A percentile compares a stretch with the other conserved stretches of the same genome.
These are phyloP conservation scores for Parsonsia alboflavescens DNA, from an alignment of 257 asterid genomes.

Conservation along the genomic window DNA sequence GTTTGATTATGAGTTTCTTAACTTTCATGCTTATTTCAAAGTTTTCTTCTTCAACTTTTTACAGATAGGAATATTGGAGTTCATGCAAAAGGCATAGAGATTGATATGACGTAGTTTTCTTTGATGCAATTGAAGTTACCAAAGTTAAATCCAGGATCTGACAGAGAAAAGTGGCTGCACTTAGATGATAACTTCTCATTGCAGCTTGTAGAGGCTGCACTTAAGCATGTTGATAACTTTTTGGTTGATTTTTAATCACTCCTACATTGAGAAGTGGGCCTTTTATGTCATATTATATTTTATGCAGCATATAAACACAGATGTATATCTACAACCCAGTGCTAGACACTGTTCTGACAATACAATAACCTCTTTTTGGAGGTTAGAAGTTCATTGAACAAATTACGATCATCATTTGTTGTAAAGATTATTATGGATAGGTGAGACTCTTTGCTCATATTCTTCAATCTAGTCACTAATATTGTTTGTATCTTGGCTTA, in stretches of 20 bases:
- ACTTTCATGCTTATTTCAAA: conserved; percentile 13
- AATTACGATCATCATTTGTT: conserved; percentile 21
- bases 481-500: conserved; percentile 5
- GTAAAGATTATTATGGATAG: conserved; percentile 61
- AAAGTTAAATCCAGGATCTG: conserved; percentile 25
- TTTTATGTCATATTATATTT: conserved; percentile 51
- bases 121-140: conserved; percentile 18
- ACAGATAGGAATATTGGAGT: conserved; percentile 28
- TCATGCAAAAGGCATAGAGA: conserved; percentile 2
- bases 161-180: conserved; percentile 30
- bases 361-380: conserved; percentile 54
- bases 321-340: conserved; percentile 40
- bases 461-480: background rate
- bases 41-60: conserved; percentile 17
- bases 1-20: background rate
- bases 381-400: conserved; percentile 58
- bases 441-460: conserved; percentile 31
- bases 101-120: conserved; percentile 15
- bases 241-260: conserved; percentile 55
- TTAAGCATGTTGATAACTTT: conserved; percentile 81
- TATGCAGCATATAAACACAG: conserved; percentile 43
- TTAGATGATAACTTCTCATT: conserved; percentile 62
- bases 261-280: conserved; percentile 58
- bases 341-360: conserved; percentile 61
- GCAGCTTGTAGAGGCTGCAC: conserved; percentile 96